phyloP scores from a whole-genome alignment of 805 yeast species.

The Lipomyces mesembrius region DNA sequence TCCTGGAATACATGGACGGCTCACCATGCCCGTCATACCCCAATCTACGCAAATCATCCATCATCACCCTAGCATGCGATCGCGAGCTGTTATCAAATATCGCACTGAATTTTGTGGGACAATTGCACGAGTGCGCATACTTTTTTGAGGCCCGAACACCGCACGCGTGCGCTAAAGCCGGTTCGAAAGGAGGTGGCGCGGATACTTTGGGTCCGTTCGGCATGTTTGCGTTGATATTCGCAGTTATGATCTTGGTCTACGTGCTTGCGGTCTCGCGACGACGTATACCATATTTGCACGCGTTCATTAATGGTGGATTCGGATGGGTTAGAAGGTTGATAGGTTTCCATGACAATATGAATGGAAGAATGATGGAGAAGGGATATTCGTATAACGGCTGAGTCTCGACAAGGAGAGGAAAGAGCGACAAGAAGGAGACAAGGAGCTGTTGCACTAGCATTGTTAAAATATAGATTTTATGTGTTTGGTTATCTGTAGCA shows the following conservation, averaged over 20 bases:
- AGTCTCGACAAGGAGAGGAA: neutral
- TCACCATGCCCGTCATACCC: slow-evolving; percentile 54
- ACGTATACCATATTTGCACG: slow-evolving; percentile 34
- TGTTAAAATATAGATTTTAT: neutral
- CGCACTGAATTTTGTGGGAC: slow-evolving; percentile 69
- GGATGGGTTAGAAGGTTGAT: slow-evolving; percentile 11
- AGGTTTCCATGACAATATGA: neutral
- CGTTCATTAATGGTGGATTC: slow-evolving; percentile 23
- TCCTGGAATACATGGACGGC: slow-evolving; percentile 73
- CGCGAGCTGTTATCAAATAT: slow-evolving; percentile 60
- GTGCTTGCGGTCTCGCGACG: slow-evolving; percentile 33
- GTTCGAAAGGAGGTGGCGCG: slow-evolving; percentile 56
- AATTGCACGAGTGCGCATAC: slow-evolving; percentile 75
- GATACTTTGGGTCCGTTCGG: slow-evolving; percentile 60
- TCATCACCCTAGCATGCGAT: slow-evolving; percentile 78
- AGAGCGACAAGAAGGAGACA: neutral
- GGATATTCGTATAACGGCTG: slow-evolving; percentile 1
- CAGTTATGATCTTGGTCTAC: slow-evolving; percentile 32
- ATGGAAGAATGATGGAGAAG: neutral
- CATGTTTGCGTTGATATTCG: slow-evolving; percentile 51
- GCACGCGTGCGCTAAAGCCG: slow-evolving; percentile 77
- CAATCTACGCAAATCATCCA: slow-evolving; percentile 60
- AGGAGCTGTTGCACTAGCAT: neutral
- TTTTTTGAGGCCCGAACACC: slow-evolving; percentile 83
- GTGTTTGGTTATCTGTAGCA: neutral